Conservation (phyloP, 2,329 filamentous ascomycete genomes). For the Diaporthe caulivora region DNA sequence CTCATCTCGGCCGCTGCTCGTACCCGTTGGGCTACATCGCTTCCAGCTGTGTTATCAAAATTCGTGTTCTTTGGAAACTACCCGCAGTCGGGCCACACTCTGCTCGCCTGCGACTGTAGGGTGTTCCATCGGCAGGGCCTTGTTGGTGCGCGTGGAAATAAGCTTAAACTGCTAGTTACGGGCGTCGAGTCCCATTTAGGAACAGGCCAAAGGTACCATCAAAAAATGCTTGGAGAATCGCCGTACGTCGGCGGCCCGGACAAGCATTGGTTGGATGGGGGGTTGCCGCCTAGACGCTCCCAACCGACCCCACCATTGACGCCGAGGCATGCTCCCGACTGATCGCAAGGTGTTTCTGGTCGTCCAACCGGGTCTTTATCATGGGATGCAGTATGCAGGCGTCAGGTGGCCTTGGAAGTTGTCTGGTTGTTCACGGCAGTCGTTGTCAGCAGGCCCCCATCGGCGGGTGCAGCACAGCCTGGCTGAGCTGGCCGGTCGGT, state of each 20-base stretch:
- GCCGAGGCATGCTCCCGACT: background rate
- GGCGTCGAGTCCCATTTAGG: conserved; percentile 17
- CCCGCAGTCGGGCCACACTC: conserved; percentile 10
- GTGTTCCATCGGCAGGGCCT: conserved; percentile 9
- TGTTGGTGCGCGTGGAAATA: conserved; percentile 26
- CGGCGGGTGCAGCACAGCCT: background rate
- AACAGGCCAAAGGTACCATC: background rate
- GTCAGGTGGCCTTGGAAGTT: conserved; percentile 21
- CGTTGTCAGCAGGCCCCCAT: conserved; percentile 26
- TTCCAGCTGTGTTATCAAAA: background rate
- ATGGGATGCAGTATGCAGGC: conserved; percentile 29
- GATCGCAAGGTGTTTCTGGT: conserved; percentile 25
- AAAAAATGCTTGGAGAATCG: background rate
- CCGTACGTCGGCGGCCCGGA: background rate
- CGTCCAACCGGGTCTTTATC: conserved; percentile 29
- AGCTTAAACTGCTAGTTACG: conserved; percentile 29
- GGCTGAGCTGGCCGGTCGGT: conserved; percentile 1
- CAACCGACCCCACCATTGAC: background rate
- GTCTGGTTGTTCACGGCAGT: conserved; percentile 25
- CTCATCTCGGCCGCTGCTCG: conserved; percentile 28
- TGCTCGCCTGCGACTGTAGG: background rate
- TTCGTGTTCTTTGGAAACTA: conserved; percentile 17
- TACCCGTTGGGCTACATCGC: conserved; percentile 22
- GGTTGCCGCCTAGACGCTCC: conserved; percentile 11
- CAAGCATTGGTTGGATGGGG: background rate